Base-by-base conservation (phyloP, 1,139 yeast genomes). In the Pneumocystis murina region DNA sequence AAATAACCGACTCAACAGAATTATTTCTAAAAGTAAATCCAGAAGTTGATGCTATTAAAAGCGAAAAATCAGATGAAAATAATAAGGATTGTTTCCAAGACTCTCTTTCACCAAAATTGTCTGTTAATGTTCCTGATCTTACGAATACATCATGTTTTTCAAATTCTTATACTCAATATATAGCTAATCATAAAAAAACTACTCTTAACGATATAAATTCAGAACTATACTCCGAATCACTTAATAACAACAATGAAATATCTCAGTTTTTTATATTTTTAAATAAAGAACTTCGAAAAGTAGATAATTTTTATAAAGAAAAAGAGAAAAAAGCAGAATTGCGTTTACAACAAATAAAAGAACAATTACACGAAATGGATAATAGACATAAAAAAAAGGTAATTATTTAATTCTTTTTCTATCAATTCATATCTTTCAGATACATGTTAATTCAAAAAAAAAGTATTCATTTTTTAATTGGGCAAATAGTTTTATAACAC, bases 271-370 rank as follows among this genome's bases (percentile, higher is more conserved):
- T 77, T 20, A 71, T 69, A 1, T 87, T 94, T 94, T 76, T 87
- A 3, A 84, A 85, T 63, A 65, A 69, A 0, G 84, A 87, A 70
- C 76, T 84, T 30, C 66, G 62, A 2, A 86, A 84, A 70, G 85
- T 87, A 12, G 84, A 86, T 61, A 64, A 59, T 0, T 87, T 87
- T 71, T 87, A 80, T 72, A 75, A 72, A 60, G 82, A 79, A 59
- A 83, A 80, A 69, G 94, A 87, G 70, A 77, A 77, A 40, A 85
- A 83, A 58, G 83, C 81, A 0, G 78, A 83, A 61, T 82, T 82
- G 64, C 76, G 91, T 66, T 85, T 81, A 68, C 74, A 83, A 17
- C 72, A 85, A 10, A 72, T 88, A 30, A 87, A 86, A 69, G 87
- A 83, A 68, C 95, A 87, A 71, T 72, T 88, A 60, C 80, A 80